Conservation (phyloP, 2,329 filamentous ascomycete genomes). For the Penicillium sp. region DNA sequence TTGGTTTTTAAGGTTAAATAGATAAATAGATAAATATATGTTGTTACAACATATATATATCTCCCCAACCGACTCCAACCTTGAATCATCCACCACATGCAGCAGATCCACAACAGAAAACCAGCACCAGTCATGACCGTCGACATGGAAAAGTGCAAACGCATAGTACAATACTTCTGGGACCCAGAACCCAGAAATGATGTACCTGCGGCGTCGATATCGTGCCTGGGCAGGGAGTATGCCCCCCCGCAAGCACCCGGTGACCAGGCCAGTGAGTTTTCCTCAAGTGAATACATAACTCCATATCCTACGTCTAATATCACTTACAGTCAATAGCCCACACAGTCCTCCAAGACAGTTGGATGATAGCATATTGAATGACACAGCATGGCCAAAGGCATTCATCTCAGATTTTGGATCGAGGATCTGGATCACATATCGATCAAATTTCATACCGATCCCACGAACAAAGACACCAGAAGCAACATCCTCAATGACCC, state of each 20-base stretch:
- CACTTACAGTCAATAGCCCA: background rate
- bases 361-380: slow-evolving; percentile 4
- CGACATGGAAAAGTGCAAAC: slow-evolving; percentile 74
- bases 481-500: slow-evolving; percentile 69
- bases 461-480: slow-evolving; percentile 72
- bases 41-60: background rate
- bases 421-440: slow-evolving; percentile 93
- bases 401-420: slow-evolving; percentile 95
- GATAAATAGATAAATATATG: background rate
- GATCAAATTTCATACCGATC: slow-evolving; percentile 81
- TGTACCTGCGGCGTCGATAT: slow-evolving; percentile 66
- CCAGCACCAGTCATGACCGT: slow-evolving; percentile 53
- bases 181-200: slow-evolving; percentile 86
- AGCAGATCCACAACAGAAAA: background rate
- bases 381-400: slow-evolving; percentile 65
- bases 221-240: slow-evolving; percentile 72
- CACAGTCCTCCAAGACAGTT: background rate
- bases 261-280: background rate
- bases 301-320: background rate
- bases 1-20: background rate
- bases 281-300: background rate
- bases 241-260: slow-evolving; percentile 20
- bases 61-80: background rate
- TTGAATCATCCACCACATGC: background rate
- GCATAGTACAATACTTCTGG: slow-evolving; percentile 87